Percentiles rank a stretch among this genome's conserved stretches.
phyloP scores from a whole-genome alignment of 192 early-diverging fungal species.

The Podochytrium sp. region DNA sequence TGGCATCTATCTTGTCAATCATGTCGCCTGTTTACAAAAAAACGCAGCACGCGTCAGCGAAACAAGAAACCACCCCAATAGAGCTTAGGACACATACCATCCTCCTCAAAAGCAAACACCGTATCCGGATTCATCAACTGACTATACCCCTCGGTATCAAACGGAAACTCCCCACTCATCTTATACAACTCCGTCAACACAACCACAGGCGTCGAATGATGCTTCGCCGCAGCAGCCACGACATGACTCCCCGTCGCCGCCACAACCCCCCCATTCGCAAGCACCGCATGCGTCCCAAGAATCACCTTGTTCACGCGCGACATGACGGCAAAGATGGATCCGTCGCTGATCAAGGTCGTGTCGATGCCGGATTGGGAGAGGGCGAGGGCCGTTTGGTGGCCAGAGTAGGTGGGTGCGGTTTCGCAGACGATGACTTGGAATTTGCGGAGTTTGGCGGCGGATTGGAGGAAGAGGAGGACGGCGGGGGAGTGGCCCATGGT shows the following conservation, averaged over 20 bases:
- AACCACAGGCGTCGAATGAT: conserved; percentile 91
- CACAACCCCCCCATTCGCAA: conserved; percentile 92
- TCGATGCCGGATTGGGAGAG: conserved; percentile 83
- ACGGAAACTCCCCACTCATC: conserved; percentile 84
- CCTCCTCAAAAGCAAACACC: conserved; percentile 81
- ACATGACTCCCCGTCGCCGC: conserved; percentile 79
- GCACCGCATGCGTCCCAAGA: conserved; percentile 86
- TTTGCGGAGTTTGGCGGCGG: conserved; percentile 80
- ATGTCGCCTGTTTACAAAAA: conserved; percentile 57
- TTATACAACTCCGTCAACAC: conserved; percentile 91
- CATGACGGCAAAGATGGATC: conserved; percentile 96
- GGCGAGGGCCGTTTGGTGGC: conserved; percentile 81
- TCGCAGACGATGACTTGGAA: conserved; percentile 97
- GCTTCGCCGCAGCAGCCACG: conserved; percentile 87
- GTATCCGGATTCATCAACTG: conserved; percentile 76
- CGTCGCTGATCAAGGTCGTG: conserved; percentile 88
- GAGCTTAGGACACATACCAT: conserved; percentile 33
- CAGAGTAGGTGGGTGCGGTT: conserved; percentile 84
- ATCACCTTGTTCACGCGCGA: conserved; percentile 97
- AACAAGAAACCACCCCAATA: background rate
- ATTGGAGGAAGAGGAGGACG: conserved; percentile 82
- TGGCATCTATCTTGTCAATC: conserved; percentile 76
- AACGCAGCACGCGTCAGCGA: background rate
- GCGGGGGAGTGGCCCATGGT: conserved; percentile 88
- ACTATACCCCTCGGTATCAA: conserved; percentile 85